These are phyloP conservation scores for Hevea brasiliensis DNA, from an alignment of 345 rosid genomes.

Conservation along the genomic window DNA sequence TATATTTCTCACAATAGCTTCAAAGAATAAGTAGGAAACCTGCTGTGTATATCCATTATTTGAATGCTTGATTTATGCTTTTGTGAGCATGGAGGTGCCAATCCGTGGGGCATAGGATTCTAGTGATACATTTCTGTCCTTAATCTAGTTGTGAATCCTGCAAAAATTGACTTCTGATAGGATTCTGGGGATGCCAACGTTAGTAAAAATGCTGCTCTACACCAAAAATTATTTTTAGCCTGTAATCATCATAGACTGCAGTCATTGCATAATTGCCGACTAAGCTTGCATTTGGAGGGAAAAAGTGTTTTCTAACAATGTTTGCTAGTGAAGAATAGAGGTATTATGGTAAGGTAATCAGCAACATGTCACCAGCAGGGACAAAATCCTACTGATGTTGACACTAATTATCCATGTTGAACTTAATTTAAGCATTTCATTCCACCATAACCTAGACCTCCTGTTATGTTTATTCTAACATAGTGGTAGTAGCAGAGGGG, in stretches of 20 bases:
- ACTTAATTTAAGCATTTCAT: neutral
- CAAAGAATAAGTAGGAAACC: neutral
- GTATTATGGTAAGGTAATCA: neutral
- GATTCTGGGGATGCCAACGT: neutral
- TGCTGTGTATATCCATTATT: neutral
- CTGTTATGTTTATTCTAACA: neutral
- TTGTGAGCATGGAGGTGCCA: neutral
- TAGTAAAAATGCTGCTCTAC: neutral
- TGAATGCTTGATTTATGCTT: neutral
- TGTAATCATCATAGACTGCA: neutral
- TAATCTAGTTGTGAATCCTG: neutral
- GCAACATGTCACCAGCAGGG: neutral
- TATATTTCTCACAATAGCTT: neutral
- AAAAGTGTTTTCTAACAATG: neutral
- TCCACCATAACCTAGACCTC: neutral
- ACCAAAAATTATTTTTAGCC: neutral
- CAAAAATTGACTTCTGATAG: neutral
- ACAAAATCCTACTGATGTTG: neutral
- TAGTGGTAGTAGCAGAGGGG: neutral
- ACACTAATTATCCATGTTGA: neutral
- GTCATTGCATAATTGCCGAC: neutral
- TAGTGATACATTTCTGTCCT: neutral
- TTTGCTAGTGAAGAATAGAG: neutral
- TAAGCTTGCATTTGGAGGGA: neutral
- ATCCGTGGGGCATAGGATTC: neutral